Conservation (phyloP, 148 eudicot genomes). For the Fagopyrum tataricum region DNA sequence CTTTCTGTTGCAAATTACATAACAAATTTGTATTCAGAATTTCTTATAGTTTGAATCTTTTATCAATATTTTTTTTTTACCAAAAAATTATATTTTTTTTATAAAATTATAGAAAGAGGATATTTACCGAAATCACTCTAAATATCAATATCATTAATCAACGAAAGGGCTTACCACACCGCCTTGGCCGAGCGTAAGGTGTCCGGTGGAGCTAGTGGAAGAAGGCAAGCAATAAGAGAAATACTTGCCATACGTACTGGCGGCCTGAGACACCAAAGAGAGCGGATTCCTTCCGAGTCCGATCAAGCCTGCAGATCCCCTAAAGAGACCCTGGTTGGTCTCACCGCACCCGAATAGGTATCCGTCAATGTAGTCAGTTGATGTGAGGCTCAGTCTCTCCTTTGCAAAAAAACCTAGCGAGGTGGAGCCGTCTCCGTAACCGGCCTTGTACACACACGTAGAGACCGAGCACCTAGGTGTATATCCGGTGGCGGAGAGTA, state of each 20-base stretch:
- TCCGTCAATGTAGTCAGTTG: neutral
- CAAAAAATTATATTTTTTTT: too few species aligned
- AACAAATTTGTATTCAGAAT: neutral
- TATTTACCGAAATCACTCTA: too few species aligned
- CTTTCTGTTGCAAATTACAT: constrained; percentile 10
- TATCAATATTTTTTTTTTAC: too few species aligned
- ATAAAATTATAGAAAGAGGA: too few species aligned
- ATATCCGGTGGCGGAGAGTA: constrained; percentile 43
- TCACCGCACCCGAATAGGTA: constrained; percentile 26
- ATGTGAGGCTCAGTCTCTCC: constrained; percentile 9
- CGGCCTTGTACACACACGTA: constrained; percentile 50
- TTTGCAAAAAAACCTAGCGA: constrained; percentile 34
- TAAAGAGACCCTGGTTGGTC: constrained; percentile 18
- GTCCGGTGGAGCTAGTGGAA: constrained; percentile 11
- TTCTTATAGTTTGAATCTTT: too few species aligned
- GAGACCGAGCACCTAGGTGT: constrained; percentile 39
- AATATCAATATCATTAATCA: neutral
- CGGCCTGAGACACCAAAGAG: constrained; percentile 20
- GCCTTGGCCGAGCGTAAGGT: constrained; percentile 18
- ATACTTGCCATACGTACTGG: constrained; percentile 17
- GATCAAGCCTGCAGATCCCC: constrained; percentile 19
- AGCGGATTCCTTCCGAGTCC: constrained; percentile 18
- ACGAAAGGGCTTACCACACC: constrained; percentile 1
- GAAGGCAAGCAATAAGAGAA: constrained; percentile 24
- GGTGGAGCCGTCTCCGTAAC: constrained; percentile 62